phyloP scores from a whole-genome alignment of 805 yeast genomes.

The Wickerhamomyces subpelliculosus region DNA sequence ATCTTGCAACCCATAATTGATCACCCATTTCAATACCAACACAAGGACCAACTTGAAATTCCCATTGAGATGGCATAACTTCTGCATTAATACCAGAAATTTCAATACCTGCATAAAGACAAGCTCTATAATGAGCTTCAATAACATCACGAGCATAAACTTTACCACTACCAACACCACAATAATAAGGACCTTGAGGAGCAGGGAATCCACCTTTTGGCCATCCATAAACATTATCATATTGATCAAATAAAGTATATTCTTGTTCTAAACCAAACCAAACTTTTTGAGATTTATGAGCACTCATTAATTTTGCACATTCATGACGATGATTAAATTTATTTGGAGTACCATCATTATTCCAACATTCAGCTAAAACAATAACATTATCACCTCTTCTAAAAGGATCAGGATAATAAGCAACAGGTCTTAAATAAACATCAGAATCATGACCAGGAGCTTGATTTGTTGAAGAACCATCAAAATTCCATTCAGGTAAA shows the following conservation, averaged over 20 bases:
- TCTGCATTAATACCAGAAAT: conserved; percentile 98
- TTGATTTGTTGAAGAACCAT: conserved; percentile 97
- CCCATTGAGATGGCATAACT: conserved; percentile 99
- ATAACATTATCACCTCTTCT: conserved; percentile 96
- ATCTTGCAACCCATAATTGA: conserved; percentile 94
- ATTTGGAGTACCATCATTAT: conserved; percentile 99
- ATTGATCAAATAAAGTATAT: conserved; percentile 91
- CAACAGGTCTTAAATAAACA: conserved; percentile 90
- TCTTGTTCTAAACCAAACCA: conserved; percentile 99
- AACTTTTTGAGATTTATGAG: conserved; percentile 74
- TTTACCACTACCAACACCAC: conserved; percentile 99
- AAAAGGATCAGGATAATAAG: conserved; percentile 93
- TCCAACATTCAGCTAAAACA: conserved; percentile 94
- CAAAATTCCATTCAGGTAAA: conserved; percentile 98
- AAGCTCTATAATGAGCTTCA: conserved; percentile 99
- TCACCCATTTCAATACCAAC: conserved; percentile 96
- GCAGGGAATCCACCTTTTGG: conserved; percentile 99
- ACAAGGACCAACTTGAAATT: conserved; percentile 99
- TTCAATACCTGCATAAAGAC: conserved; percentile 84
- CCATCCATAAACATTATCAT: conserved; percentile 92
- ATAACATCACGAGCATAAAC: conserved; percentile 97
- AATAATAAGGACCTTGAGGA: conserved; percentile 99
- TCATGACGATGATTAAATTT: conserved; percentile 97
- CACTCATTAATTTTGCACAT: conserved; percentile 90
- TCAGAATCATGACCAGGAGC: conserved; percentile 98